Conservation (phyloP, 2,329 filamentous ascomycete species). For the Aureobasidium sp. region DNA sequence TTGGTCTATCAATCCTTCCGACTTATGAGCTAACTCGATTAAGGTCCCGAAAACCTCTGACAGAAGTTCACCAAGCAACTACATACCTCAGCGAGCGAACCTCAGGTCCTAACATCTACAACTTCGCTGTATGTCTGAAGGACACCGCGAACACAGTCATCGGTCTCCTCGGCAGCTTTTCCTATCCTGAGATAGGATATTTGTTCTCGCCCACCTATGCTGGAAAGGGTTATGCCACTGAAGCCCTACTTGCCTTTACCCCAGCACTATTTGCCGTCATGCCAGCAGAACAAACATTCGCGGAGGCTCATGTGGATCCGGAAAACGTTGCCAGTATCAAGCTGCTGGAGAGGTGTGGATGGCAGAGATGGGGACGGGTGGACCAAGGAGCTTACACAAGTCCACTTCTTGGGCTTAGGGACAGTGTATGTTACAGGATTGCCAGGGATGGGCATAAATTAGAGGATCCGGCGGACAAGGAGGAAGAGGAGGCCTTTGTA, state of each 20-base stretch:
- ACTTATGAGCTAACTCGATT: background rate
- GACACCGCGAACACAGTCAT: slow-evolving; percentile 12
- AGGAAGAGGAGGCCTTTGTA: background rate
- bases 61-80: background rate
- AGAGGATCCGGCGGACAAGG: background rate
- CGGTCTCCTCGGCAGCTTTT: slow-evolving; percentile 17
- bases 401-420: background rate
- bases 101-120: background rate
- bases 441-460: background rate
- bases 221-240: slow-evolving; percentile 20
- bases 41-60: background rate
- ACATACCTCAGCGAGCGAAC: slow-evolving; percentile 6
- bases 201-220: slow-evolving; percentile 16
- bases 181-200: slow-evolving; percentile 20
- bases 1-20: background rate
- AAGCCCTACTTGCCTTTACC: slow-evolving; percentile 18
- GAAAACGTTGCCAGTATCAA: slow-evolving; percentile 11
- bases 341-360: slow-evolving; percentile 14
- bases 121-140: slow-evolving; percentile 5
- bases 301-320: slow-evolving; percentile 2
- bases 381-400: background rate
- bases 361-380: background rate
- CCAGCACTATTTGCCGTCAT: background rate
- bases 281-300: background rate
- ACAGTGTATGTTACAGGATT: slow-evolving; percentile 2